These are phyloP conservation scores for Hymenoscyphus repandus DNA, from an alignment of 2,329 filamentous ascomycete species.

Conservation along the genomic window DNA sequence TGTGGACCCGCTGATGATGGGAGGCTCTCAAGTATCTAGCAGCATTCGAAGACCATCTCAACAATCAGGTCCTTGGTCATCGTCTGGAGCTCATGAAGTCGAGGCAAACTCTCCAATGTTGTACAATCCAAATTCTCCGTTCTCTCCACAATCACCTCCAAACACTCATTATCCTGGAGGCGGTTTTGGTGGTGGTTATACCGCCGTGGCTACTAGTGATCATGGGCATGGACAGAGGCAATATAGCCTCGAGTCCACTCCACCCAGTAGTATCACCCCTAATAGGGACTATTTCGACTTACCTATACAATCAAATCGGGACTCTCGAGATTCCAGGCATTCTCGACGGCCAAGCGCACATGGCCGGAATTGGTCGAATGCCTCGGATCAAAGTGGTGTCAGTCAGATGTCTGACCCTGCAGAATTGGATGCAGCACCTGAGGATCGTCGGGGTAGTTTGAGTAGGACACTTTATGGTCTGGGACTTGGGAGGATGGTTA, in stretches of 20 bases:
- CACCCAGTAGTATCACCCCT: slow-evolving; percentile 13
- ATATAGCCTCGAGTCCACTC: slow-evolving; percentile 14
- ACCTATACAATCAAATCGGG: slow-evolving; percentile 11
- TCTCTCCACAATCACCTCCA: slow-evolving; percentile 15
- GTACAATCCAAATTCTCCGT: slow-evolving; percentile 15
- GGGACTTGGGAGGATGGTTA: slow-evolving; percentile 30
- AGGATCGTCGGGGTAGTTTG: slow-evolving; percentile 11
- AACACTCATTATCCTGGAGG: slow-evolving; percentile 12
- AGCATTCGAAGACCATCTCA: slow-evolving; percentile 15
- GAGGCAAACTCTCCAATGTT: slow-evolving; percentile 20
- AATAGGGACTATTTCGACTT: slow-evolving; percentile 20
- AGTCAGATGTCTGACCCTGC: slow-evolving; percentile 12
- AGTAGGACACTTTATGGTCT: slow-evolving; percentile 12
- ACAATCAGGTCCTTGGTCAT: slow-evolving; percentile 10
- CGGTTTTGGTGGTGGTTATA: slow-evolving; percentile 16
- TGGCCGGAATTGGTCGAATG: slow-evolving; percentile 22
- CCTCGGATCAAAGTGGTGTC: slow-evolving; percentile 18
- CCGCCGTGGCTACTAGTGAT: slow-evolving; percentile 19
- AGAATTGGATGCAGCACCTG: slow-evolving; percentile 18
- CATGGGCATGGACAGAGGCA: slow-evolving; percentile 11
- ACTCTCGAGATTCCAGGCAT: slow-evolving; percentile 8
- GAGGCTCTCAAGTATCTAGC: slow-evolving; percentile 13
- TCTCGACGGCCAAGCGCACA: slow-evolving; percentile 18
- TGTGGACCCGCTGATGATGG: slow-evolving; percentile 29
- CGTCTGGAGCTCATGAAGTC: slow-evolving; percentile 12